Base-by-base conservation (phyloP, 2,329 filamentous ascomycete species). In the Dryadomyces quercivorus region DNA sequence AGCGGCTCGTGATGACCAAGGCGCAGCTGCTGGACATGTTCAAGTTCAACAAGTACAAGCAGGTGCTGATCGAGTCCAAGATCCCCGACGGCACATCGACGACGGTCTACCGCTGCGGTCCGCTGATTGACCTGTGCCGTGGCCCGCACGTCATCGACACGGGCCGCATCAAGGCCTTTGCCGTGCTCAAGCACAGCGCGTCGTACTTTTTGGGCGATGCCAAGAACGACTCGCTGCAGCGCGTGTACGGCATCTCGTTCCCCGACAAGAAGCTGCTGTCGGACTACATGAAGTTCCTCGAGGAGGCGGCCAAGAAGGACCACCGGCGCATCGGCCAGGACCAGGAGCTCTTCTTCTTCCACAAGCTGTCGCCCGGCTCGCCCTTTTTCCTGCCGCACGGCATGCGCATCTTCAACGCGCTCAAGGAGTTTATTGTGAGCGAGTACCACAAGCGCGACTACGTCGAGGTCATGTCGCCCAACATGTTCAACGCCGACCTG, bases 291-390 rank as follows among this genome's bases (percentile, higher is more conserved):
- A 90, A 92, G 65, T 94, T 95, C 72, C 78, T 98, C 34, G 92
- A 95, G 64, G 93, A 98, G 72, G 93, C 93, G n/a, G 92, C 93
- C 58, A 95, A 95, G 77, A 85, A 93, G 59, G 93, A 97, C 65
- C 93, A 98, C 67, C 80, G 92, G 61, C 89, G 88, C 72, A 91
- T 98, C 61, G 93, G 91, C 60, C 88, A 85, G 66, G 91, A 97
- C 59, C 93, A 98, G 69, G 92, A 97, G 67, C 82, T 98, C 9
- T 98, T 95, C 77, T 94, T 96, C 76, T 98, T 96, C 74, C 85
- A 94, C 65, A 87, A 94, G 59, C 77, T 85, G 63, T 96, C 91
- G n/a, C 93, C 93, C 1, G 93, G 93, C 38, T 93, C 88, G 18
- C 84, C 86, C 56, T 95, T 98, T 77, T 90, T 93, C 74, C 74